Conservation (phyloP, 805 yeast genomes). For the Vanderwaltozyma polyspora region DNA sequence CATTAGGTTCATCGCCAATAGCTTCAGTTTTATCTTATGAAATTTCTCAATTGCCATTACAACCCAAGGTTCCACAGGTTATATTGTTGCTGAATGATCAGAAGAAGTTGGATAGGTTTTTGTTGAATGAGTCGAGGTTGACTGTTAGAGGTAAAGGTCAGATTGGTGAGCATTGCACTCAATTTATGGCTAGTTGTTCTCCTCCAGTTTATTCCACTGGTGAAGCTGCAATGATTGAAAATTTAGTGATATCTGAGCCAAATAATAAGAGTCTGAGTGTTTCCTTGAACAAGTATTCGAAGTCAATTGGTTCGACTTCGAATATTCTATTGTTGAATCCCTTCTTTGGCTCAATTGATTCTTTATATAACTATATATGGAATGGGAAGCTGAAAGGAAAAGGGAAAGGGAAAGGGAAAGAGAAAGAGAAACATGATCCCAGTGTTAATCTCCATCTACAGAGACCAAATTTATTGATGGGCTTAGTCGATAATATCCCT, state of each 20-base stretch:
- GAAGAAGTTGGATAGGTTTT: conserved; percentile 32
- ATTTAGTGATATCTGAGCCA: conserved; percentile 48
- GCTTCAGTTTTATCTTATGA: conserved; percentile 34
- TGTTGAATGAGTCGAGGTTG: conserved; percentile 31
- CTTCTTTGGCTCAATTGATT: conserved; percentile 55
- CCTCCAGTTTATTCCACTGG: conserved; percentile 25
- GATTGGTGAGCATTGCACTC: conserved; percentile 4
- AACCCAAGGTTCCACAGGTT: conserved; percentile 30
- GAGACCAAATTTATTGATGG: conserved; percentile 52
- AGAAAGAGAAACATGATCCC: too few species aligned
- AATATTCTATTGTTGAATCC: conserved; percentile 57
- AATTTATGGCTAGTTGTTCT: conserved; percentile 25
- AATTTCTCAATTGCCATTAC: conserved; percentile 30
- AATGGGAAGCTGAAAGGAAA: too few species aligned
- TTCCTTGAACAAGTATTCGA: conserved; percentile 39
- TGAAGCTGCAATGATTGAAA: conserved; percentile 29
- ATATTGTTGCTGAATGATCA: conserved; percentile 34
- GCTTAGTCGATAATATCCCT: conserved; percentile 19
- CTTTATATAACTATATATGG: conserved; percentile 44
- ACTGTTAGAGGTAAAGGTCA: conserved; percentile 18
- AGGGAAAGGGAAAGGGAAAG: too few species aligned
- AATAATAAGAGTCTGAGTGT: conserved; percentile 43
- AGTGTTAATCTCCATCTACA: too few species aligned
- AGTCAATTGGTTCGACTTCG: conserved; percentile 34
- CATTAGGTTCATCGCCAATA: conserved; percentile 35